Evolutionary conservation across 441 rosid genomes (phyloP).

Genomic region (Macaranga tanarius): DNA sequence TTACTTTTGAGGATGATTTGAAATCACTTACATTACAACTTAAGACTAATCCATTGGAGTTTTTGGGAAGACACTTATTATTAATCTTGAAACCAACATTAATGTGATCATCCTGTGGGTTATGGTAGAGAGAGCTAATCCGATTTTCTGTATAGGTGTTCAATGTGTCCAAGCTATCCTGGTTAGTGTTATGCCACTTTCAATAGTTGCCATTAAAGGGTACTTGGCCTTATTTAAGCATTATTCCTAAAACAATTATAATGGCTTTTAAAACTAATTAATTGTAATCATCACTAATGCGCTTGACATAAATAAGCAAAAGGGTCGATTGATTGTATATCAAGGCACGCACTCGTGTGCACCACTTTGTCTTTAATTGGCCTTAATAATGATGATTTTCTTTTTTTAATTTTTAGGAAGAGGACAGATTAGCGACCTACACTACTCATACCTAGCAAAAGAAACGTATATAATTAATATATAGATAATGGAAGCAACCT

Average conservation of each 20-base stretch:
- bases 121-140: no score
- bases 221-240: not conserved
- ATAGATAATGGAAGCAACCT: slow-evolving; percentile 12
- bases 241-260: not conserved
- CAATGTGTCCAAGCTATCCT: not conserved
- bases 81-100: no score
- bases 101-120: no score
- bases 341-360: slow-evolving; percentile 35
- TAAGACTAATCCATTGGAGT: no score
- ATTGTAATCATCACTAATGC: slow-evolving; percentile 17
- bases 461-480: not conserved
- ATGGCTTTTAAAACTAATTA: slow-evolving; percentile 9
- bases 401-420: not conserved
- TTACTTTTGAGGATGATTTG: no score
- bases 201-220: not conserved
- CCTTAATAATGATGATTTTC: not conserved
- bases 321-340: slow-evolving; percentile 29
- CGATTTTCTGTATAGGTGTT: no score
- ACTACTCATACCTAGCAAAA: slow-evolving; percentile 18
- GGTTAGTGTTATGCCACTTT: slow-evolving; percentile 12
- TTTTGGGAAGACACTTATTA: no score
- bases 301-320: slow-evolving; percentile 36
- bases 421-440: slow-evolving; percentile 21
- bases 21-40: no score
- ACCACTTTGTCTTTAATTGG: slow-evolving; percentile 17